Evolutionary conservation across 257 asterid species (phyloP).

Genomic region (Sherardia arvensis): DNA sequence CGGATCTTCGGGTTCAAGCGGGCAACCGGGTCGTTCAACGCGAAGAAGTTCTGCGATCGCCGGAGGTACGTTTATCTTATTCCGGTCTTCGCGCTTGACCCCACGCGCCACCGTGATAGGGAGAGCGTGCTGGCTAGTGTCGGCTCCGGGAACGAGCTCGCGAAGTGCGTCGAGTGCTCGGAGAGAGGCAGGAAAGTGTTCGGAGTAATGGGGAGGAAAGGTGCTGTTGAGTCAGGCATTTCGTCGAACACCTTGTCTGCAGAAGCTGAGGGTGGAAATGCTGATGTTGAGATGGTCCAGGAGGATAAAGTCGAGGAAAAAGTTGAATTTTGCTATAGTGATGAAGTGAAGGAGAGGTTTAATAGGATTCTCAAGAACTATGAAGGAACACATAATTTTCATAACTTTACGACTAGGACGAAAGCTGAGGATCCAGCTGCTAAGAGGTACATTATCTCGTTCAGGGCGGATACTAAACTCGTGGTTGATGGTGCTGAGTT

Average conservation of each 20-base stretch:
- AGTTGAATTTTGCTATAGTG: conserved; percentile 49
- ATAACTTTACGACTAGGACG: conserved; percentile 80
- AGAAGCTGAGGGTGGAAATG: conserved; percentile 18
- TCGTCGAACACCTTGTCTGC: conserved; percentile 16
- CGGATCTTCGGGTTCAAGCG: conserved; percentile 76
- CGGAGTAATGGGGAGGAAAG: conserved; percentile 53
- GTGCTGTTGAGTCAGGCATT: conserved; percentile 21
- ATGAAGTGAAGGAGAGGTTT: conserved; percentile 64
- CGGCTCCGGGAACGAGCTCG: conserved; percentile 68
- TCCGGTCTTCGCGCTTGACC: conserved; percentile 88
- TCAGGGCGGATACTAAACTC: conserved; percentile 48
- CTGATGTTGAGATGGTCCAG: conserved; percentile 15
- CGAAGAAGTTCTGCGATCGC: conserved; percentile 90
- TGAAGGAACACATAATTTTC: conserved; percentile 89
- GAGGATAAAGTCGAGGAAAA: conserved; percentile 23
- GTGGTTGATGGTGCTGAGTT: conserved; percentile 67
- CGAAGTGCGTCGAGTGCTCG: conserved; percentile 77
- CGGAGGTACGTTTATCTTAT: conserved; percentile 83
- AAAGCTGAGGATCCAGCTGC: conserved; percentile 97
- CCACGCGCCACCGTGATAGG: conserved; percentile 69
- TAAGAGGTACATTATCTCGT: conserved; percentile 56
- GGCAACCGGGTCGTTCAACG: conserved; percentile 57
- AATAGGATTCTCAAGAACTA: conserved; percentile 63
- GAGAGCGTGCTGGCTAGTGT: conserved; percentile 81
- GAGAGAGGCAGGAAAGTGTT: conserved; percentile 81